Evolutionary conservation across 768 basidiomycete species (phyloP).

Genomic region (Boletellus sp.): DNA sequence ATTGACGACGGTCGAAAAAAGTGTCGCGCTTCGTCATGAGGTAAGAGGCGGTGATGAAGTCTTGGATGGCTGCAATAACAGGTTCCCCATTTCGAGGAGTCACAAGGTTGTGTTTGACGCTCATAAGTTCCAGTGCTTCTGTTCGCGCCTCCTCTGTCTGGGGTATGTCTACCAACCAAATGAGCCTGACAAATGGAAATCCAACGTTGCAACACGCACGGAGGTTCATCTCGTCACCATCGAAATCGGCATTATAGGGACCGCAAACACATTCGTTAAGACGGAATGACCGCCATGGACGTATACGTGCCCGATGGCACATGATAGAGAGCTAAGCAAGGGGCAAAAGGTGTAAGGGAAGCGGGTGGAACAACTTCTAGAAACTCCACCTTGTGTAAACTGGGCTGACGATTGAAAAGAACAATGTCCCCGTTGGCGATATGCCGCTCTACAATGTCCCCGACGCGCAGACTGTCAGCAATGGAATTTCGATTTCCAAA

Average conservation of each 20-base stretch:
- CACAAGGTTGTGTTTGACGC: conserved; percentile 92
- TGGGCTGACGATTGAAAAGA: conserved; percentile 97
- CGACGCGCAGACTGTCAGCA: conserved; percentile 78
- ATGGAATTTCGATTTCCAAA: conserved; percentile 79
- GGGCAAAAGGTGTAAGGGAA: conserved; percentile 9
- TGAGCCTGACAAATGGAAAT: conserved; percentile 1
- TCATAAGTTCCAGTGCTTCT: conserved; percentile 97
- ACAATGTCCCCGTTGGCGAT: conserved; percentile 94
- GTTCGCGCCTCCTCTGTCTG: conserved; percentile 98
- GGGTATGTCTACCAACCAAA: conserved; percentile 70
- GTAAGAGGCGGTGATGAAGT: conserved; percentile 98
- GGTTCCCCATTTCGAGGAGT: conserved; percentile 98
- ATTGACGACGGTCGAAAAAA: conserved; percentile 91
- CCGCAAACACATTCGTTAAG: conserved; percentile 99
- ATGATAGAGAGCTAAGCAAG: conserved; percentile 85
- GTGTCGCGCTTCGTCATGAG: conserved; percentile 89
- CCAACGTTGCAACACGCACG: conserved; percentile 50
- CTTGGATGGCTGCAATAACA: conserved; percentile 98
- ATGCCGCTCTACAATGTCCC: conserved; percentile 94
- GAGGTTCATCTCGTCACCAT: conserved; percentile 99
- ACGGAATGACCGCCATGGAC: conserved; percentile 96
- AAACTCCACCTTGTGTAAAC: conserved; percentile 79
- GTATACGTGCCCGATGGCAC: conserved; percentile 94
- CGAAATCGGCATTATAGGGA: conserved; percentile 99
- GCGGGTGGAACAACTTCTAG: neutral